Evolutionary conservation across 2,329 filamentous ascomycete genomes (phyloP).

Genomic region (Diaporthe aspalathi): DNA sequence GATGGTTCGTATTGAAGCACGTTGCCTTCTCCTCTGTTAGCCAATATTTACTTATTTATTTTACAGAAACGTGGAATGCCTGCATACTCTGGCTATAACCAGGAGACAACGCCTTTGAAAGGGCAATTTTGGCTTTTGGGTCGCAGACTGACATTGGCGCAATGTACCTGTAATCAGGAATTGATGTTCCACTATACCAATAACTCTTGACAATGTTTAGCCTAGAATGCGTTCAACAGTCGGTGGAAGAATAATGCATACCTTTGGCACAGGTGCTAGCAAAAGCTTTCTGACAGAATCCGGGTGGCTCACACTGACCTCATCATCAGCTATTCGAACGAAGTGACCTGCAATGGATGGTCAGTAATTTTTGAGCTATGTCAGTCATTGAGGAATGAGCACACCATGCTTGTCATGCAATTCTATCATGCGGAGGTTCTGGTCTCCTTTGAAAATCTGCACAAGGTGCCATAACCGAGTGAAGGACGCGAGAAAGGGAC

Average conservation of each 20-base stretch:
- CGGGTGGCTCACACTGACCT: conserved; percentile 29
- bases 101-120: conserved; percentile 48
- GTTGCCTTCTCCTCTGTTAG: conserved; percentile 17
- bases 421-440: not conserved
- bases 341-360: not conserved
- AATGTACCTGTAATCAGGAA: conserved; percentile 48
- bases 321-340: conserved; percentile 16
- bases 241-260: not conserved
- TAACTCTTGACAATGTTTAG: not conserved
- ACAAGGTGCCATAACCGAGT: conserved; percentile 20
- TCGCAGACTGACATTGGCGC: conserved; percentile 54
- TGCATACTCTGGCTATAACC: conserved; percentile 47
- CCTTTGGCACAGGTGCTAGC: conserved; percentile 24
- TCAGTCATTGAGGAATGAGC: not conserved
- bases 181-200: conserved; percentile 12
- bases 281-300: conserved; percentile 13
- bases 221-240: not conserved
- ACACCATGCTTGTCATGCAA: conserved; percentile 4
- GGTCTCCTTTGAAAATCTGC: not conserved
- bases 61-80: conserved; percentile 43
- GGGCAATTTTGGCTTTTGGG: conserved; percentile 49
- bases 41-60: not conserved
- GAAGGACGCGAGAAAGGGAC: conserved; percentile 17
- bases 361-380: not conserved
- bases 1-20: conserved; percentile 41